Evolutionary conservation across 371 early-diverging fungal genomes (phyloP).

Genomic region (Syncephalastrum contaminatum): DNA sequence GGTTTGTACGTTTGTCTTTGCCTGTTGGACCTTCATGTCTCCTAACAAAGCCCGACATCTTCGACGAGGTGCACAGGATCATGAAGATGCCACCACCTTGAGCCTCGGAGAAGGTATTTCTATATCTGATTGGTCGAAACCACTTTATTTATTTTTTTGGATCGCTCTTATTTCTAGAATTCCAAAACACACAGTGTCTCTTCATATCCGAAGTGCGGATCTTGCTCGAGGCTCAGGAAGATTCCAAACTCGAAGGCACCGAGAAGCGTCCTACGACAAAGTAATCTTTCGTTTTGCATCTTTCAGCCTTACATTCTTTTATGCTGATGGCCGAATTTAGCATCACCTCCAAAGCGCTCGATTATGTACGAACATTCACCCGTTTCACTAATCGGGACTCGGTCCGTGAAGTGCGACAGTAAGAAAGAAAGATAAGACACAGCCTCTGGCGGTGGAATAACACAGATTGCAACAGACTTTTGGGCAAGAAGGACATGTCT

Average conservation of each 20-base stretch:
- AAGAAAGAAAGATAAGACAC: constrained; percentile 23
- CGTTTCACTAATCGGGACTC: constrained; percentile 83
- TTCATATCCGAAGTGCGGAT: constrained; percentile 85
- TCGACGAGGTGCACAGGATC: constrained; percentile 59
- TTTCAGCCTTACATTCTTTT: background rate
- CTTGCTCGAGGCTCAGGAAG: constrained; percentile 71
- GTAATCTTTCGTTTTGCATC: constrained; percentile 20
- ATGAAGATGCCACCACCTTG: constrained; percentile 73
- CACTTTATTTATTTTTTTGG: background rate
- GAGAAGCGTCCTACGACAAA: constrained; percentile 39
- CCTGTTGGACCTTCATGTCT: too few species aligned
- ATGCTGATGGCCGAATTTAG: constrained; percentile 24
- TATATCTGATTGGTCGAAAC: too few species aligned
- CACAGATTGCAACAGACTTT: constrained; percentile 34
- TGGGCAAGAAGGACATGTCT: constrained; percentile 60
- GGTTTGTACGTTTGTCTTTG: too few species aligned
- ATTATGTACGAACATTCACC: constrained; percentile 80
- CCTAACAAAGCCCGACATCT: constrained; percentile 30
- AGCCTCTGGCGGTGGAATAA: constrained; percentile 4
- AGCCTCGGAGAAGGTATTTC: constrained; percentile 72
- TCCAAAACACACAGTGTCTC: constrained; percentile 79
- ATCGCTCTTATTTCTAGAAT: constrained; percentile 47
- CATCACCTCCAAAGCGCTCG: constrained; percentile 75
- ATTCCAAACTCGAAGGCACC: constrained; percentile 33
- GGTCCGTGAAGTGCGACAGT: constrained; percentile 82